These are phyloP conservation scores for Pisolithus marmoratus DNA, from an alignment of 768 basidiomycete species.

Conservation along the genomic window DNA sequence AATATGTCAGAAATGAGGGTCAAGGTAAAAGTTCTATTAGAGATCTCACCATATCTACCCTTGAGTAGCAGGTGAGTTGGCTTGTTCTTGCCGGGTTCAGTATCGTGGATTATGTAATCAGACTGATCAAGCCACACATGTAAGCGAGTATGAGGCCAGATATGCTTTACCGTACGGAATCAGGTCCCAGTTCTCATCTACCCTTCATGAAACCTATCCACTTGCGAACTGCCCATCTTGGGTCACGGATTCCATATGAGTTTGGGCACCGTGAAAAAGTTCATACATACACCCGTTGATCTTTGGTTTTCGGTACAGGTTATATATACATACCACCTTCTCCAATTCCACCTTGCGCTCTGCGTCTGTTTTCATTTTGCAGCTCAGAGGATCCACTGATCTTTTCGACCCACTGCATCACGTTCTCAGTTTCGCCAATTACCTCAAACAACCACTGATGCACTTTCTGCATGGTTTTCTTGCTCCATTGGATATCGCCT, in stretches of 20 bases:
- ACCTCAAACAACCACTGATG: conserved; percentile 33
- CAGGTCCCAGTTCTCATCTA: too few species aligned
- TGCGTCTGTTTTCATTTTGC: conserved; percentile 7
- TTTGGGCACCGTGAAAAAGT: too few species aligned
- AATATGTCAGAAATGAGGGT: not conserved
- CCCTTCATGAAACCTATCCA: not conserved
- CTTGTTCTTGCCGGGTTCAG: too few species aligned
- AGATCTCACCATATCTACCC: not conserved
- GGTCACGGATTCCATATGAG: too few species aligned
- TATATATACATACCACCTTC: conserved; percentile 52
- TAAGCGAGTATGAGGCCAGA: too few species aligned
- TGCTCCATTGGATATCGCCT: conserved; percentile 32
- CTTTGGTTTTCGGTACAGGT: conserved; percentile 1
- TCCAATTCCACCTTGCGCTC: conserved; percentile 28
- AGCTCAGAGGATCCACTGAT: conserved; percentile 1
- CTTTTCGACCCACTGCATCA: conserved; percentile 12
- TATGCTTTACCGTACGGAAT: too few species aligned
- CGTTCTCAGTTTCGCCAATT: conserved; percentile 20
- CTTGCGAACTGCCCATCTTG: too few species aligned
- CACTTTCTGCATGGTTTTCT: conserved; percentile 26
- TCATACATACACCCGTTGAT: too few species aligned
- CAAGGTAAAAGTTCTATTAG: not conserved
- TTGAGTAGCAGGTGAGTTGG: not conserved
- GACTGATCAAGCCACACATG: too few species aligned
- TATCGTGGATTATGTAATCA: too few species aligned